Base-by-base conservation (phyloP, 176 grass and related monocot species). In the Dactylis glomerata region DNA sequence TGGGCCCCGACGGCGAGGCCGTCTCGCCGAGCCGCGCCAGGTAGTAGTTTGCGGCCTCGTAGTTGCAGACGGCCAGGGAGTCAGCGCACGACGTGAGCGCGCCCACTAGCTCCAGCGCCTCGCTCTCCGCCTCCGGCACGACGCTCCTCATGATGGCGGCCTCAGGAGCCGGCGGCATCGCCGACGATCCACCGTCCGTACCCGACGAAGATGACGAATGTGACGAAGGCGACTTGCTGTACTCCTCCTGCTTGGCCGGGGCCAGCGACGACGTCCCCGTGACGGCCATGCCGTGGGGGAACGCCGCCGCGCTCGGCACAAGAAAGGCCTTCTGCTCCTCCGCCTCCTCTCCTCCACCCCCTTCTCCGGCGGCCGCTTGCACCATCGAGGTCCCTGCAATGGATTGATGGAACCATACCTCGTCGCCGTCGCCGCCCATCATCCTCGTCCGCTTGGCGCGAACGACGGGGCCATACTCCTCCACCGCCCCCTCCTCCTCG, bases 331-430 rank as follows among this genome's bases (percentile, higher is more conserved):
- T 99, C 80, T 95, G 88, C 77, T 97, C 88, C 81, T 84, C 88
- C 0, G 26, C 70, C 31, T 75, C 81, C 19, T 83, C 73, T 24
- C 83, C 73, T 58, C 77, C 82, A 13, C 77, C 54, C 54, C 83
- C 82, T 5, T 81, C 73, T 47, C 84, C 63, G 2, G 78, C 85
- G 0, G 78, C 84, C 10, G 40, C 71, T 23, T 82, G 86, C 58
- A 86, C 31, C 67, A 73, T 19, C 14, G 3, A 24, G 41, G 71
- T 54, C 30, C 92, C 90, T 84, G 92, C 85, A 59, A 86, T 95
- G 83, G 87, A 34, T 79, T 89, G 89, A 93, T 87, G 89, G 81
- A 98, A 93, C 93, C 96, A 98, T 92, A 94, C 85, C 69, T 92
- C 87, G 28, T 91, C 88, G 15, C 76, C 81, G 40, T 87, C 88